Base-by-base conservation (phyloP, 805 yeast species). In the Candida ponderosae region DNA sequence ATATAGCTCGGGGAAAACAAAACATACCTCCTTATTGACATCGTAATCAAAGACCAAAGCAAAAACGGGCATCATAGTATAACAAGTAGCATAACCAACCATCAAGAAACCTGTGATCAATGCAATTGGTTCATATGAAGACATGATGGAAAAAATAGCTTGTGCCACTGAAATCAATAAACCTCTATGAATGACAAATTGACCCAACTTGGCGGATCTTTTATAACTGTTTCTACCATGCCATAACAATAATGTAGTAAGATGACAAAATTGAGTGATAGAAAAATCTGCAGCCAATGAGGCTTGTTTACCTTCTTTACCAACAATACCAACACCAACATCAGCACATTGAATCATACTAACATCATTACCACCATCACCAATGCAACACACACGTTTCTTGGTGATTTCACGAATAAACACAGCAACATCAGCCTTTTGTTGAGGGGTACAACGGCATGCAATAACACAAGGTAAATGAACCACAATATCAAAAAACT, bases 321-420 rank as follows among this genome's bases (percentile, higher is more conserved):
- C 99, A 17, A 93, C 98, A 47, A 93, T 93, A 39, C 99, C 99
- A 21, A 93, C 95, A 41, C 99, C 99, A 9, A 93, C 96, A 64
- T 94, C 96, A 1, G 99, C 98, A 47, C 94, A 82, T 62, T 93
- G 98, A 47, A 93, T 93, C 99, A 93, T 93, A 50, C 95, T 84
- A 26, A 93, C 99, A 61, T 93, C 99, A 53, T 93, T 93, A 50
- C 99, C 99, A 51, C 99, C 99, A 60, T 93, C 99, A 39, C 99
- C 99, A 47, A 93, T 94, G 54, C 97, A 93, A 47, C 97, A 90
- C 3, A 90, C 97, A 36, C 98, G 67, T 53, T 85, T 86, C 5
- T 86, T 85, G 0, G 97, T 93, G 23, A 75, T 62, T 41, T 74
- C 74, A 51, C 89, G 74, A 45, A 93, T 93, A 45, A 81, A 65